Percentiles rank a stretch among this genome's conserved stretches.
These are phyloP conservation scores for Vitis labrusca DNA, from an alignment of 164 flowering plant species.

Conservation along the genomic window DNA sequence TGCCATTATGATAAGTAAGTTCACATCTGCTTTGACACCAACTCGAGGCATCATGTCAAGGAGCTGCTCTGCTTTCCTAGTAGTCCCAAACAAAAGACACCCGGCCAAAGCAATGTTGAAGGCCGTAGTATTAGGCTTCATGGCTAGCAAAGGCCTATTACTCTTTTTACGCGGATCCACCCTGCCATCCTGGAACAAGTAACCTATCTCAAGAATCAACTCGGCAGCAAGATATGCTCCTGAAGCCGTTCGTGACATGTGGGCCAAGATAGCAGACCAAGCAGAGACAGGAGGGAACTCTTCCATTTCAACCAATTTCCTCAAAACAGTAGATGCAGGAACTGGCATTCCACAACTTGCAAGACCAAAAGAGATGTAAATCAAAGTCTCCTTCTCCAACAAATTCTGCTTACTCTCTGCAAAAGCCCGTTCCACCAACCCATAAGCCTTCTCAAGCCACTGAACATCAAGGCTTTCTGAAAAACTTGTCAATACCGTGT, in stretches of 20 bases:
- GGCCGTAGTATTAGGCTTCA: conserved; percentile 79
- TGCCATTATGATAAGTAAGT: conserved; percentile 64
- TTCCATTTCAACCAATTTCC: conserved; percentile 72
- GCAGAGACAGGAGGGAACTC: conserved; percentile 66
- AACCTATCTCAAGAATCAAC: conserved; percentile 83
- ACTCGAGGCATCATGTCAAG: conserved; percentile 87
- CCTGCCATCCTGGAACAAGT: conserved; percentile 72
- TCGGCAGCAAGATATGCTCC: conserved; percentile 85
- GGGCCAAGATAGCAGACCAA: conserved; percentile 81
- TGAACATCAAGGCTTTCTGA: conserved; percentile 51
- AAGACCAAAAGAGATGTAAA: conserved; percentile 68
- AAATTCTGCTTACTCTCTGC: conserved; percentile 60
- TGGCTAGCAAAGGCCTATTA: conserved; percentile 70
- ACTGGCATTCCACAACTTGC: conserved; percentile 60
- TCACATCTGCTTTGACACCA: conserved; percentile 61
- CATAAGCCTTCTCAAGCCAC: conserved; percentile 69
- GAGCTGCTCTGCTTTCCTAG: conserved; percentile 90
- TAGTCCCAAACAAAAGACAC: conserved; percentile 67
- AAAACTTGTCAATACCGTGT: conserved; percentile 51
- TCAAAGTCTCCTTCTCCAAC: conserved; percentile 63
- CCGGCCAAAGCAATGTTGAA: conserved; percentile 72
- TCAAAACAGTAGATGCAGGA: conserved; percentile 76
- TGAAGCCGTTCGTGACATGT: conserved; percentile 62
- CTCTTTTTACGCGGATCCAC: conserved; percentile 87
- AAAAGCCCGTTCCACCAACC: conserved; percentile 61